Evolutionary conservation across 78 protist genomes (phyloP).

Genomic region (Dictyostelium purpureum): DNA sequence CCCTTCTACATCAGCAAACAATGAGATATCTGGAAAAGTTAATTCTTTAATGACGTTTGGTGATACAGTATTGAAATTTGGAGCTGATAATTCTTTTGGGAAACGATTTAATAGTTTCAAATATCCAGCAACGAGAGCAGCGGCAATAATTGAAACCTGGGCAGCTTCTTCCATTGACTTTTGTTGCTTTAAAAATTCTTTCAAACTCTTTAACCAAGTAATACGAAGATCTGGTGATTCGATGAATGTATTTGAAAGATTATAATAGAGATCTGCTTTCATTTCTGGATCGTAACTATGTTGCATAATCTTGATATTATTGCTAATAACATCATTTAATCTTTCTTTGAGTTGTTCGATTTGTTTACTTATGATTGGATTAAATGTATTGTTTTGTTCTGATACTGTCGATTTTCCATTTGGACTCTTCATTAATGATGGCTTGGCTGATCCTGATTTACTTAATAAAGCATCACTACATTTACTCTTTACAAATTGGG

Average conservation of each 20-base stretch:
- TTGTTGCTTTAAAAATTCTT: constrained; percentile 7
- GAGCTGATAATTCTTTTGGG: constrained; percentile 7
- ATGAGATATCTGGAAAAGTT: constrained; percentile 39
- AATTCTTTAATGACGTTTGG: constrained; percentile 11
- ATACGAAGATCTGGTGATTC: constrained; percentile 82
- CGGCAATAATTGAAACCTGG: constrained; percentile 51
- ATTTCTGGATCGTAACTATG: constrained; percentile 76
- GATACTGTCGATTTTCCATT: not conserved
- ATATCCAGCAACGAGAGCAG: constrained; percentile 68
- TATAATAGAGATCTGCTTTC: constrained; percentile 70
- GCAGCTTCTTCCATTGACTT: constrained; percentile 69
- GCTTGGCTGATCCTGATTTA: not conserved
- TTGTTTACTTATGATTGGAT: constrained; percentile 9
- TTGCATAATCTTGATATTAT: constrained; percentile 64
- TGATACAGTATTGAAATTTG: constrained; percentile 25
- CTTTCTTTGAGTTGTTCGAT: constrained; percentile 58
- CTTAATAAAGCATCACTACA: constrained; percentile 3
- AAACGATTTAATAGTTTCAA: constrained; percentile 26
- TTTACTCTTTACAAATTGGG: constrained; percentile 11
- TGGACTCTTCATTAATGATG: not conserved
- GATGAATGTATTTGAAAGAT: constrained; percentile 40
- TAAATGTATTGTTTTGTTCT: not conserved
- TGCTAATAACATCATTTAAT: constrained; percentile 49
- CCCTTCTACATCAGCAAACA: constrained; percentile 60
- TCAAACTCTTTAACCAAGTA: constrained; percentile 79